phyloP scores from a whole-genome alignment of 495 filamentous ascomycete genomes.

The Penicillium atrosanguineum region DNA sequence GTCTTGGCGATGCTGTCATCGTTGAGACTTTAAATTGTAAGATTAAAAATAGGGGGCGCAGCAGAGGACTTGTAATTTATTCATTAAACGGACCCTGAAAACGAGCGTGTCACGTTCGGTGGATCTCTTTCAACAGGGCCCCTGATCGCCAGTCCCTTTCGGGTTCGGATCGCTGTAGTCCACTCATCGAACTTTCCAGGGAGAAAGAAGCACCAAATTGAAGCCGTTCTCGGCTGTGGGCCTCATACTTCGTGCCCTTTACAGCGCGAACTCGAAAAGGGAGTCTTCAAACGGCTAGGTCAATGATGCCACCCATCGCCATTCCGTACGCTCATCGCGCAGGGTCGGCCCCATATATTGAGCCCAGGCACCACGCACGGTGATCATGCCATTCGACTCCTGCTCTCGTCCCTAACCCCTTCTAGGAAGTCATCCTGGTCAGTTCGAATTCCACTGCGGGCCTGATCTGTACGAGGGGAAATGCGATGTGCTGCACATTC shows the following conservation, averaged over 20 bases:
- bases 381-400: too few species aligned
- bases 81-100: slow-evolving; percentile 25
- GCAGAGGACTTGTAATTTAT: slow-evolving; percentile 1
- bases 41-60: neutral
- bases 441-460: neutral
- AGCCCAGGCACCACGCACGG: neutral
- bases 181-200: neutral
- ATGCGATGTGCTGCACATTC: neutral
- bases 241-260: neutral
- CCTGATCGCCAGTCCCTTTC: slow-evolving; percentile 19
- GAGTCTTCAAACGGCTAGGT: neutral
- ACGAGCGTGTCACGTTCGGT: slow-evolving; percentile 7
- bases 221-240: neutral
- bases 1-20: slow-evolving; percentile 22
- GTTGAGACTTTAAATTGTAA: neutral
- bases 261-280: neutral
- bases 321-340: slow-evolving; percentile 3
- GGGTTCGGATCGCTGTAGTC: neutral
- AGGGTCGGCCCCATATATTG: neutral
- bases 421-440: neutral
- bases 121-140: slow-evolving; percentile 2
- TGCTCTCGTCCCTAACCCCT: neutral
- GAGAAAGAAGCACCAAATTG: neutral
- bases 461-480: neutral
- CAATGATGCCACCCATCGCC: slow-evolving; percentile 19